Evolutionary conservation across 148 eudicot species (phyloP).

Genomic region (Fagopyrum homotropicum): DNA sequence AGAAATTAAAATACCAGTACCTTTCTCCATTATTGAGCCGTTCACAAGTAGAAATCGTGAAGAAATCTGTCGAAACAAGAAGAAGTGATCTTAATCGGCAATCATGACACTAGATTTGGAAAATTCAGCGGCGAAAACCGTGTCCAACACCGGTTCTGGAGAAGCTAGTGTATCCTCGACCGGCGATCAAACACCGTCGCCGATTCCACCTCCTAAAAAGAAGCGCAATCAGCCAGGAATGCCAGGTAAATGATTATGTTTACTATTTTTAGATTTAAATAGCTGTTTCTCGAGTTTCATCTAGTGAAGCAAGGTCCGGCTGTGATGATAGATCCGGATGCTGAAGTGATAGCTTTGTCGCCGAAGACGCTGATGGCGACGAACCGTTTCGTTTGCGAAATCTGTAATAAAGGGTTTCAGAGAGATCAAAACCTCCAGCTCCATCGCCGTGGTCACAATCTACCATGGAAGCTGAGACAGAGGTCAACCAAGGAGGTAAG

Average conservation of each 20-base stretch:
- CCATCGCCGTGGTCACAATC: conserved; percentile 78
- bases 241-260: conserved; percentile 51
- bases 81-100: not conserved
- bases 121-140: conserved; percentile 40
- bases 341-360: conserved; percentile 82
- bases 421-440: conserved; percentile 83
- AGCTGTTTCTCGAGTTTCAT: not conserved
- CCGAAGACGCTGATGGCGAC: conserved; percentile 75
- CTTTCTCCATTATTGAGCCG: conserved; percentile 4
- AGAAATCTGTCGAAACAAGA: not conserved
- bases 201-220: conserved; percentile 36
- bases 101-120: conserved; percentile 52
- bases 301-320: not conserved
- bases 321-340: conserved; percentile 58
- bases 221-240: conserved; percentile 88
- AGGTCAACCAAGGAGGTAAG: conserved; percentile 59
- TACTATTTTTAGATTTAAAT: not conserved
- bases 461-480: conserved; percentile 89
- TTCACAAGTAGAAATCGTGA: not conserved
- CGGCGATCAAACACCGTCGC: conserved; percentile 39
- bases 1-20: conserved; percentile 5
- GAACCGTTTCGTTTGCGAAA: conserved; percentile 74
- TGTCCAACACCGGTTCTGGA: conserved; percentile 44
- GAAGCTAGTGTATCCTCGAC: conserved; percentile 65
- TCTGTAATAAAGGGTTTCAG: conserved; percentile 84